A percentile compares a stretch with the other conserved stretches of the same genome.
Conservation (phyloP, 768 basidiomycete genomes). For the Podaxis pistillaris region DNA sequence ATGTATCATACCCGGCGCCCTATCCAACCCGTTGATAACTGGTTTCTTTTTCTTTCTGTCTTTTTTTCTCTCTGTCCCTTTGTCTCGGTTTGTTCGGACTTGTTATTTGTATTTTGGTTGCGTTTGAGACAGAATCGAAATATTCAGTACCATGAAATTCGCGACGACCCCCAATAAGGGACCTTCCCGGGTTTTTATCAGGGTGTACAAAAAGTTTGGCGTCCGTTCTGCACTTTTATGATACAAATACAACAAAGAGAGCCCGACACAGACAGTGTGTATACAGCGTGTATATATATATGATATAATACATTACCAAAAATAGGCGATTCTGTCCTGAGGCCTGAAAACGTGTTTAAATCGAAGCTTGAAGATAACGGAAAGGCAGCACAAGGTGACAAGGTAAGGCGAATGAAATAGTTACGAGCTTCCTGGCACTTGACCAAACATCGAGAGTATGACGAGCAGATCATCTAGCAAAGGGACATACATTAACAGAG, state of each 20-base stretch:
- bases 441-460: conserved; percentile 54
- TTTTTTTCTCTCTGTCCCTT: not conserved
- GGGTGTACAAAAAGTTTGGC: not conserved
- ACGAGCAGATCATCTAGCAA: conserved; percentile 49
- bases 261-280: not conserved
- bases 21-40: conserved; percentile 15
- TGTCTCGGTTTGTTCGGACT: conserved; percentile 3
- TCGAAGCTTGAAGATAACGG: not conserved
- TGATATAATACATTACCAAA: too few species aligned
- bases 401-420: not conserved
- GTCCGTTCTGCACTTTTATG: not conserved
- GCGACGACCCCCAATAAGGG: not conserved
- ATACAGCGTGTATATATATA: not conserved
- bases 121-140: not conserved
- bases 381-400: not conserved
- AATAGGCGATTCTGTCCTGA: not conserved
- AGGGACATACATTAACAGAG: not conserved
- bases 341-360: conserved; percentile 1
- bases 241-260: not conserved
- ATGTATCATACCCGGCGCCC: conserved; percentile 16
- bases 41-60: too few species aligned
- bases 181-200: not conserved
- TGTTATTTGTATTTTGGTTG: not conserved
- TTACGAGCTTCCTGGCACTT: conserved; percentile 17
- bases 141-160: not conserved